Evolutionary conservation across 2,329 filamentous ascomycete species (phyloP).

Genomic region (Trichoderma atrobrunneum): DNA sequence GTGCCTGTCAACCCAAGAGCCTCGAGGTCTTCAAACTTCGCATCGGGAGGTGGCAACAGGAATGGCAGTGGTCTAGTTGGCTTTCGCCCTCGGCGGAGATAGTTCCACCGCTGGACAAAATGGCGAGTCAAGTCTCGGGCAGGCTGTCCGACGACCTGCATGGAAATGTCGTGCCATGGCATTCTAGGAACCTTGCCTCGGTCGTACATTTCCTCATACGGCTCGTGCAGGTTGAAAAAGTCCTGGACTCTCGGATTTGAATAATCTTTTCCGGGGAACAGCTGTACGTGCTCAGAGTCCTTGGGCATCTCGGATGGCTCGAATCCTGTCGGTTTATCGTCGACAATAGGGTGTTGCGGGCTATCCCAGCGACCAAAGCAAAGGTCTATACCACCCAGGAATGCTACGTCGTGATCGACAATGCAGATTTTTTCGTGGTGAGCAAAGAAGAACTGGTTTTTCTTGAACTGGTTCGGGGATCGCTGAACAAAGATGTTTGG

Average conservation of each 20-base stretch:
- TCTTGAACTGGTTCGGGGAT: conserved; percentile 95
- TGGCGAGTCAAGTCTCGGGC: conserved; percentile 91
- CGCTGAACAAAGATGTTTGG: conserved; percentile 95
- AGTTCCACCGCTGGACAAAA: conserved; percentile 98
- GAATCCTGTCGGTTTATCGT: conserved; percentile 94
- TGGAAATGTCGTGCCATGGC: conserved; percentile 98
- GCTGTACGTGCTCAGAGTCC: conserved; percentile 89
- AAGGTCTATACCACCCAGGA: conserved; percentile 91
- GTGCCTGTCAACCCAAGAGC: conserved; percentile 86
- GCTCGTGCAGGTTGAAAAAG: conserved; percentile 88
- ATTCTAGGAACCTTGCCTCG: conserved; percentile 83
- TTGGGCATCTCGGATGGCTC: conserved; percentile 72
- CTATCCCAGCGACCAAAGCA: conserved; percentile 98
- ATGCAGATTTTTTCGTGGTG: conserved; percentile 99
- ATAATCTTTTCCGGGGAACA: conserved; percentile 98
- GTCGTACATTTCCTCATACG: conserved; percentile 99
- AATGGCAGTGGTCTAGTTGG: conserved; percentile 92
- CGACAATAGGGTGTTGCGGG: conserved; percentile 83
- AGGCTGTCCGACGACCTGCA: conserved; percentile 96
- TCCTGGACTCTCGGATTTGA: conserved; percentile 94
- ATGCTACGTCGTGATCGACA: conserved; percentile 92
- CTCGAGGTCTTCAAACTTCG: conserved; percentile 80
- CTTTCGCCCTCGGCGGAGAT: conserved; percentile 86
- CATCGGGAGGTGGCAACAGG: conserved; percentile 88
- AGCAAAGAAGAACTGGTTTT: conserved; percentile 99